Percentiles rank a stretch among this genome's conserved stretches.
Conservation (phyloP, 331 rosid species). For the Quercus phellos region DNA sequence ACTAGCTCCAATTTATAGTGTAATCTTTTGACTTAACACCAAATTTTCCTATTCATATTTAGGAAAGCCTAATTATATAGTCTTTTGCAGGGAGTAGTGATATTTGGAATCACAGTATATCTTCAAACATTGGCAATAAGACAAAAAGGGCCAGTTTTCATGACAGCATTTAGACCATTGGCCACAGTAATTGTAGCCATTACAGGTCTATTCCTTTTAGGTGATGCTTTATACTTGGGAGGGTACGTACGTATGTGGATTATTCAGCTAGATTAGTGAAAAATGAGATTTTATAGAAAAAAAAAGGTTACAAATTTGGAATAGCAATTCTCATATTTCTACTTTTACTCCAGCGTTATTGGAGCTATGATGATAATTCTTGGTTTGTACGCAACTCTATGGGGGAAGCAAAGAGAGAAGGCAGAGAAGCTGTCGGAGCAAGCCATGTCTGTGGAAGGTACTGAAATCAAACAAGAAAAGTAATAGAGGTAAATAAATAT, state of each 20-base stretch:
- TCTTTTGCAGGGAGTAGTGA: conserved; percentile 20
- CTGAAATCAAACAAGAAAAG: too few species aligned
- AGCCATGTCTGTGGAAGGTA: too few species aligned
- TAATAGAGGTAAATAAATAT: too few species aligned
- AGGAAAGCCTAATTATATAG: too few species aligned
- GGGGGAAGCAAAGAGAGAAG: conserved; percentile 20
- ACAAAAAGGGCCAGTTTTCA: conserved; percentile 27
- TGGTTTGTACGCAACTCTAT: conserved; percentile 20
- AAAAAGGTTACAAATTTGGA: background rate
- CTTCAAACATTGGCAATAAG: conserved; percentile 2
- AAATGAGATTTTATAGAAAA: background rate
- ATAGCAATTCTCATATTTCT: background rate
- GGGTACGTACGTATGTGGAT: background rate
- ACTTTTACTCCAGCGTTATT: conserved; percentile 1
- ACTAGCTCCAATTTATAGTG: conserved; percentile 24
- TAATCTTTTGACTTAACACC: background rate
- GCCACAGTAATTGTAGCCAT: conserved; percentile 12
- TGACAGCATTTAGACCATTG: conserved; percentile 23
- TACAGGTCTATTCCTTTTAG: conserved; percentile 3
- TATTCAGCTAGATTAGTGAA: background rate
- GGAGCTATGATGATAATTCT: conserved; percentile 19
- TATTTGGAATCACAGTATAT: background rate
- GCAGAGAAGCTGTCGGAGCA: background rate
- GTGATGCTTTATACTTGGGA: conserved; percentile 25
- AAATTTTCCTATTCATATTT: background rate